These are phyloP conservation scores for Termitomyces sp. DNA, from an alignment of 768 basidiomycete species.

Conservation along the genomic window DNA sequence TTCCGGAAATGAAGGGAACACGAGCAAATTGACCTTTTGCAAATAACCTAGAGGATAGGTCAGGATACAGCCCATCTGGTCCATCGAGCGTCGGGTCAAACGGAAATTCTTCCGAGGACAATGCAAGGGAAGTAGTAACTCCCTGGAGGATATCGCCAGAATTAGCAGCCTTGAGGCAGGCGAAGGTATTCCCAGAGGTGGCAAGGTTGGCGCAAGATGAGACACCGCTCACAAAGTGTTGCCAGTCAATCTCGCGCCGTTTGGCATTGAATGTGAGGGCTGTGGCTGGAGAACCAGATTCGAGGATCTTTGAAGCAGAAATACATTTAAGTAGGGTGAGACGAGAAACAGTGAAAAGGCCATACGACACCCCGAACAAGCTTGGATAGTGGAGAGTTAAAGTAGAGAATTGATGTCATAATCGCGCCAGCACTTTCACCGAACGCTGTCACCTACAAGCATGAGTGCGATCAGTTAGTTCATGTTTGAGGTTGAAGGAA, in stretches of 20 bases:
- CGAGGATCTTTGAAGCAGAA: too few relatives aligned
- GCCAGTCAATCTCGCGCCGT: constrained; percentile 23
- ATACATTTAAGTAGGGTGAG: neutral
- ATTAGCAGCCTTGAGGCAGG: too few relatives aligned
- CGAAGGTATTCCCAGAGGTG: too few relatives aligned
- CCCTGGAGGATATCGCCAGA: too few relatives aligned
- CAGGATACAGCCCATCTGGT: constrained; percentile 37
- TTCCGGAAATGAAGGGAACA: too few relatives aligned
- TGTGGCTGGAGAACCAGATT: too few relatives aligned
- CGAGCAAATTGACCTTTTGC: constrained; percentile 29
- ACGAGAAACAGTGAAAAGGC: neutral
- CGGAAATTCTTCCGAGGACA: constrained; percentile 24
- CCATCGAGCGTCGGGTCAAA: constrained; percentile 38
- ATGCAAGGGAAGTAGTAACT: constrained; percentile 16
- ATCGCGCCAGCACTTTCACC: neutral
- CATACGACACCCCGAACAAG: too few relatives aligned
- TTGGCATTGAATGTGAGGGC: constrained; percentile 25
- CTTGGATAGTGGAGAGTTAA: neutral
- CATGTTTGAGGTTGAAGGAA: neutral
- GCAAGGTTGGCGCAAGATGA: constrained; percentile 19
- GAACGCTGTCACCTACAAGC: too few relatives aligned
- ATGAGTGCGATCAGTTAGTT: neutral
- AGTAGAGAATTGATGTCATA: neutral
- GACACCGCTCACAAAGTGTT: constrained; percentile 27
- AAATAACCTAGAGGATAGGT: constrained; percentile 31